phyloP scores from a whole-genome alignment of 441 rosid genomes.

The Adansonia rubrostipa region DNA sequence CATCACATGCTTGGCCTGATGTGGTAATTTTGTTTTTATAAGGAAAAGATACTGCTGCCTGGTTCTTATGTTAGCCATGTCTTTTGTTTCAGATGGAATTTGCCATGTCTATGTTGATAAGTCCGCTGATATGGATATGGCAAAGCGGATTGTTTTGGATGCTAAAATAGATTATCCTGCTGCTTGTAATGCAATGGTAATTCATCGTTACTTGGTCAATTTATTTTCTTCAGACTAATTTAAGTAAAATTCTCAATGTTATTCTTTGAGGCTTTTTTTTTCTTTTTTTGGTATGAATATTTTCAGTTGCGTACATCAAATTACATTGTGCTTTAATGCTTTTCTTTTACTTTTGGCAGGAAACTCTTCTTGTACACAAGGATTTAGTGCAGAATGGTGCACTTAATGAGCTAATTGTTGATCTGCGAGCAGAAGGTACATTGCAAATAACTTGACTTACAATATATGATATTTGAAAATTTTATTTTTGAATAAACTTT shows the following conservation, averaged over 20 bases:
- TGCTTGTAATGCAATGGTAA: conserved; percentile 98
- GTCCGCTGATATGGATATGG: conserved; percentile 80
- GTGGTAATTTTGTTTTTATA: conserved; percentile 3
- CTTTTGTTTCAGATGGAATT: conserved; percentile 76
- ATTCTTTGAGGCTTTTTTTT: background rate
- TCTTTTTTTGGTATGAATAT: conserved; percentile 7
- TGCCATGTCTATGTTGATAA: conserved; percentile 96
- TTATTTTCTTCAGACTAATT: background rate
- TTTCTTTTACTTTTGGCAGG: conserved; percentile 50
- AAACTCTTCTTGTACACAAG: conserved; percentile 92
- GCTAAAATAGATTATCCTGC: conserved; percentile 97
- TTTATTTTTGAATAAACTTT: too few species aligned
- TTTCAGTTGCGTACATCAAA: conserved; percentile 9
- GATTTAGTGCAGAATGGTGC: conserved; percentile 69
- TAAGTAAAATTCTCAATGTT: background rate
- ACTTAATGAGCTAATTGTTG: conserved; percentile 55
- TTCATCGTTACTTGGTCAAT: conserved; percentile 20
- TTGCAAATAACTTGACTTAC: background rate
- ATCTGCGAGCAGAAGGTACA: conserved; percentile 66
- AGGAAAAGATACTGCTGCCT: conserved; percentile 17
- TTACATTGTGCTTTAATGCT: background rate
- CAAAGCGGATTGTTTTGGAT: conserved; percentile 76
- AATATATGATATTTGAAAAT: background rate
- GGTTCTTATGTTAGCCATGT: conserved; percentile 8
- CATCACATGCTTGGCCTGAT: conserved; percentile 25